Base-by-base conservation (phyloP, 2,329 filamentous ascomycete genomes). In the Aspergillus proliferans region DNA sequence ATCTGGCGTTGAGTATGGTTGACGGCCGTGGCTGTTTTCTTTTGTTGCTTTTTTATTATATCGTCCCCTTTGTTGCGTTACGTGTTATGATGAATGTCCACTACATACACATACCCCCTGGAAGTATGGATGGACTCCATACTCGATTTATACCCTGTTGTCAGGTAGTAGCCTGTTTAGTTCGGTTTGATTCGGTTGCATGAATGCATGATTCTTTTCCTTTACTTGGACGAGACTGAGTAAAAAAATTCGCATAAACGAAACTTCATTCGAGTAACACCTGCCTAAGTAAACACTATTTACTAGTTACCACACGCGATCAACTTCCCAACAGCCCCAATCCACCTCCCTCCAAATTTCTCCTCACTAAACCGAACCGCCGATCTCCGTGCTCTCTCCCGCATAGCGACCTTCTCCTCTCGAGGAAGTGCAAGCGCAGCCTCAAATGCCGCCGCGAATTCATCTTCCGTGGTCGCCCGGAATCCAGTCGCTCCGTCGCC, bases 331-430 rank as follows among this genome's bases (percentile, higher is more conserved):
- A 94, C 81, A 67, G 94, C 82, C 26, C 69, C 69, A 40, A 88
- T 70, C 92, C 93, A 98, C 57, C 83, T 85, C 58, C 78, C 78
- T 1, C 80, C 84, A 72, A 98, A 98, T 51, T 86, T 87, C 59
- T 86, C 84, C 62, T 96, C 92, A 0, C 88, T 91, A 64, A 98
- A 98, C 43, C 93, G 76, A 69, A 82, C 80, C 1, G 91, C 87
- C 5, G 88, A 95, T 58, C 80, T 75, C 34, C 90, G 79, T 0
- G 93, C 92, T 49, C 92, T 77, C 28, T 78, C 68, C 19, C 93
- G 80, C 76, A 95, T 88, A 0, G 81, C 83, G 14, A 91, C 70
- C 18, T 85, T 86, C 52, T 95, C 82, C 12, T 67, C 59, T 24
- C 71, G 60, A 0, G 71, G 69, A 9, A 83, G 75, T 3, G 93